Base-by-base conservation (phyloP, 1,284 basidiomycete genomes). In the Meripilus lineatus region DNA sequence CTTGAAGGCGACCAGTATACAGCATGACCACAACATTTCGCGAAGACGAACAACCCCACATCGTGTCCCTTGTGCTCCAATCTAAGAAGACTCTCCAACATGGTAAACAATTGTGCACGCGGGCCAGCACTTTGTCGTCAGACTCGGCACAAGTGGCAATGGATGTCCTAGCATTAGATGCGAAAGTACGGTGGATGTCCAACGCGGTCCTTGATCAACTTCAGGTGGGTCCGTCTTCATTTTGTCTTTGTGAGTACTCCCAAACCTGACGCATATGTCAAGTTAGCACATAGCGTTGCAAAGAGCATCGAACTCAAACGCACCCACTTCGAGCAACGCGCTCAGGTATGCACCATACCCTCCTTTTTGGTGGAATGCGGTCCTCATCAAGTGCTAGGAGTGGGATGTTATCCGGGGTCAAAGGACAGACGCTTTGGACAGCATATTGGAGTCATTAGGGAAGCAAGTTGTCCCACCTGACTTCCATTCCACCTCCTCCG, bases 51-150 rank as follows among this genome's bases (percentile, higher is more conserved):
- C 55, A 58, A 36, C 58, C 64, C 5, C 60, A 83, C 49, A 74
- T 89, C 18, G 74, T 84, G 28, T 78, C 84, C n/a, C 74, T 89
- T 7, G 83, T 86, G 6, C 63, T 84, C 1, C 80, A 86, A 53
- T 88, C 87, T 1, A 84, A 88, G 71, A 85, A 84, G 54, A 87
- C 84, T 0, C 71, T 89, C 3, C 79, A 85, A 52, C 76, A 81
- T 41, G 86, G 86, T 1, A 74, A 89, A 62, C 74, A 81, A 40
- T 70, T 89, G 4, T 89, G 87, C 52, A 74, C 74, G 2, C 71
- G 68, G 21, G 84, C 86, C 0, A 77, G 82, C 52, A 55, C 63
- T 1, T 62, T 81, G 20, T 76, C 82, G 15, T 75, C 76, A 50
- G 63, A 71, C 34, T 85, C 87, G 2, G 75, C 83, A 0, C 75